These are phyloP conservation scores for Talaromyces wortmannii DNA, from an alignment of 495 filamentous ascomycete genomes.

Conservation along the genomic window DNA sequence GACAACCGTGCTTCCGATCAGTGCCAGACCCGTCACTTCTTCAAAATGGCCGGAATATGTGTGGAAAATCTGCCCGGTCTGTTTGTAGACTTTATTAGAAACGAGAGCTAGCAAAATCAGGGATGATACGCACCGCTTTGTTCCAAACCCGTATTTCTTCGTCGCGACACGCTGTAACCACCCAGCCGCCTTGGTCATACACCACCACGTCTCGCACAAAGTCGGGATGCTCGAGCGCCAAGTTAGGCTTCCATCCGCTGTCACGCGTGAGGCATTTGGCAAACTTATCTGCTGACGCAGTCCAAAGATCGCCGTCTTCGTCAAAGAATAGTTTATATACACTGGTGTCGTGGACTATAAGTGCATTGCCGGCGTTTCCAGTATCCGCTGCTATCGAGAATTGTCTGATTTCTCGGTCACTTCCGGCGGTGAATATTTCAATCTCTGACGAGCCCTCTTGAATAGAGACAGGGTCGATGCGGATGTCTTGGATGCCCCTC, in stretches of 20 bases:
- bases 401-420: slow-evolving; percentile 77
- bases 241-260: slow-evolving; percentile 60
- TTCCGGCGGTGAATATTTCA: slow-evolving; percentile 69
- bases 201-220: slow-evolving; percentile 79
- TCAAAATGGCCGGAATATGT: slow-evolving; percentile 83
- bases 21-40: slow-evolving; percentile 74
- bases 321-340: slow-evolving; percentile 77
- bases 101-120: background rate
- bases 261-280: slow-evolving; percentile 65
- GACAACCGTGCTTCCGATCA: slow-evolving; percentile 56
- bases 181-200: slow-evolving; percentile 65
- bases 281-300: slow-evolving; percentile 79
- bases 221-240: slow-evolving; percentile 71
- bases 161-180: slow-evolving; percentile 85
- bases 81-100: background rate
- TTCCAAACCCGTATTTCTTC: slow-evolving; percentile 93
- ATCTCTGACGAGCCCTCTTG: slow-evolving; percentile 31
- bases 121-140: slow-evolving; percentile 35
- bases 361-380: slow-evolving; percentile 42
- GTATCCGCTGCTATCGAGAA: slow-evolving; percentile 38
- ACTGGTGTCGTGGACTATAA: slow-evolving; percentile 82
- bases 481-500: slow-evolving; percentile 68
- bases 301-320: slow-evolving; percentile 75
- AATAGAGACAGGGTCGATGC: slow-evolving; percentile 54
- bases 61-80: slow-evolving; percentile 68